phyloP scores from a whole-genome alignment of 2,329 filamentous ascomycete species.

The Colletotrichum somersetense region DNA sequence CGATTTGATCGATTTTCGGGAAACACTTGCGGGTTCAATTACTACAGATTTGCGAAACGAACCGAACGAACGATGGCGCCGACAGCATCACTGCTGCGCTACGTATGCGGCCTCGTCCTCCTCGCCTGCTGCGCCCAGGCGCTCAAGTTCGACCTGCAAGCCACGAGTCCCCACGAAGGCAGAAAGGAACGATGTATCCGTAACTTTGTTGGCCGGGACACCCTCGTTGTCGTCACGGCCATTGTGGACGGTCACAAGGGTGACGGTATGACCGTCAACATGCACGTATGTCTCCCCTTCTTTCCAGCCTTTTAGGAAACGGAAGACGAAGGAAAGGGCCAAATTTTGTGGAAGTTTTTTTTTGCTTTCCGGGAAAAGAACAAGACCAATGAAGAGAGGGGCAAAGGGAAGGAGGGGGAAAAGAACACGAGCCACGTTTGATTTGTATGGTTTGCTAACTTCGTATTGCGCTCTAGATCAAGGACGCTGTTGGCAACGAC shows the following conservation, averaged over 20 bases:
- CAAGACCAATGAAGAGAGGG: background rate
- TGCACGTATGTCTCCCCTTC: conserved; percentile 75
- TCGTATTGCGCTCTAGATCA: conserved; percentile 72
- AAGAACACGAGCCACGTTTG: background rate
- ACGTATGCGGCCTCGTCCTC: conserved; percentile 69
- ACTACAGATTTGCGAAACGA: background rate
- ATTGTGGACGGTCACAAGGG: conserved; percentile 87
- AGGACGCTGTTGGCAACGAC: conserved; percentile 94
- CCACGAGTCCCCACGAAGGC: conserved; percentile 71
- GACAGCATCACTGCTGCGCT: conserved; percentile 66
- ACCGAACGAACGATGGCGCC: conserved; percentile 59
- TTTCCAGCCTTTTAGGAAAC: background rate
- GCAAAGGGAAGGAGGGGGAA: background rate
- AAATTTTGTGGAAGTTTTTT: background rate
- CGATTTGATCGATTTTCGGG: conserved; percentile 8
- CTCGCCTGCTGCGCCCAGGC: conserved; percentile 70
- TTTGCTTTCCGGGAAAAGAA: background rate
- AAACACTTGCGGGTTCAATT: background rate
- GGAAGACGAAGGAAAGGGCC: background rate
- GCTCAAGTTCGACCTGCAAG: conserved; percentile 93
- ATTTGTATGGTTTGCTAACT: conserved; percentile 28
- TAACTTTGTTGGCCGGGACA: conserved; percentile 94
- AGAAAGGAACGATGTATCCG: conserved; percentile 90
- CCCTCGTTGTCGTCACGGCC: conserved; percentile 94
- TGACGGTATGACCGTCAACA: conserved; percentile 93